These are phyloP conservation scores for Pseudogymnoascus sp. DNA, from an alignment of 2,329 filamentous ascomycete species.

Conservation along the genomic window DNA sequence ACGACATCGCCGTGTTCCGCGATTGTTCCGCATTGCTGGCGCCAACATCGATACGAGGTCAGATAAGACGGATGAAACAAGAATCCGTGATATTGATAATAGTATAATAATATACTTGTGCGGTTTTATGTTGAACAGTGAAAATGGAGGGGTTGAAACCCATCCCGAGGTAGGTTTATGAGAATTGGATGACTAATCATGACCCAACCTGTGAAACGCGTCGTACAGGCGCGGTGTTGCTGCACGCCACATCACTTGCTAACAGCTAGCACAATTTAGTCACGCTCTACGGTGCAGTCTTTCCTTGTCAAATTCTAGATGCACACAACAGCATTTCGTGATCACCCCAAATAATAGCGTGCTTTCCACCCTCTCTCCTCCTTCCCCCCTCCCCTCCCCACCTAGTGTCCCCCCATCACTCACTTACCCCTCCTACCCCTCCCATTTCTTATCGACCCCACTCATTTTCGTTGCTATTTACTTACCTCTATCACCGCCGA, in stretches of 20 bases:
- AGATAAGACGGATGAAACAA: background rate
- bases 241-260: background rate
- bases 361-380: background rate
- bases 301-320: background rate
- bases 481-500: background rate
- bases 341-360: background rate
- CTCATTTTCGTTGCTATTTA: background rate
- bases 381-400: background rate
- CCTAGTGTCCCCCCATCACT: background rate
- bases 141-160: background rate
- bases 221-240: background rate
- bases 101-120: background rate
- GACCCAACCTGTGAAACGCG: background rate
- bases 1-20: background rate
- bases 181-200: background rate
- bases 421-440: background rate
- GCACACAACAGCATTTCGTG: background rate
- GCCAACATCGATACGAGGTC: background rate
- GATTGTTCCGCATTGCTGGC: background rate
- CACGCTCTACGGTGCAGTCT: background rate
- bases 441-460: background rate
- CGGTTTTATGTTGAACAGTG: background rate
- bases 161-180: background rate
- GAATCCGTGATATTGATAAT: background rate
- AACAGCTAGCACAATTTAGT: background rate